Evolutionary conservation across 1,139 yeast species (phyloP).

Genomic region (Hansenula lynferdii): DNA sequence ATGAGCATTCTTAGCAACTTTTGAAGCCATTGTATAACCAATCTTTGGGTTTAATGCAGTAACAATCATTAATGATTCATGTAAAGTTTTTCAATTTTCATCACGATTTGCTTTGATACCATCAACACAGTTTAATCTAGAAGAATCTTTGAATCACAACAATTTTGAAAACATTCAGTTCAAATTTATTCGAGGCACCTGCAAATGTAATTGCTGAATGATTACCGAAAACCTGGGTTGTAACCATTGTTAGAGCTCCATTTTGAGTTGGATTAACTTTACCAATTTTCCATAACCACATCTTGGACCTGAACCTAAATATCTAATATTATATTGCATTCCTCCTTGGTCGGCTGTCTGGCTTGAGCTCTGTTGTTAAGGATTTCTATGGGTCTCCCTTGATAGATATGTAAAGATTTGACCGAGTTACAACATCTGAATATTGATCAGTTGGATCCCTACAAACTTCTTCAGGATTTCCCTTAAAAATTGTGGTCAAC

Average conservation of each 20-base stretch:
- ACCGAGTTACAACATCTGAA: too few species aligned
- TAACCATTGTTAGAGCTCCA: conserved; percentile 98
- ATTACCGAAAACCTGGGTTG: conserved; percentile 97
- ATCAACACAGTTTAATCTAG: conserved; percentile 91
- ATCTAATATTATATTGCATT: conserved; percentile 96
- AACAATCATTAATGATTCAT: conserved; percentile 95
- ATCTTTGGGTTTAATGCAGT: conserved; percentile 98
- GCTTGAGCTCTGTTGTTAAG: too few species aligned
- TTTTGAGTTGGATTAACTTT: conserved; percentile 99
- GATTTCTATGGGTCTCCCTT: too few species aligned
- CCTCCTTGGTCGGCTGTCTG: too few species aligned
- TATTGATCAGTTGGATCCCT: too few species aligned
- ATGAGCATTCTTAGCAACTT: conserved; percentile 98
- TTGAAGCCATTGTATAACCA: conserved; percentile 95
- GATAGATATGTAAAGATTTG: too few species aligned
- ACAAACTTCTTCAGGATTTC: too few species aligned
- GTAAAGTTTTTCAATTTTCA: conserved; percentile 80
- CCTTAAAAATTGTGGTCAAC: too few species aligned
- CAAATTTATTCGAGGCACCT: conserved; percentile 98
- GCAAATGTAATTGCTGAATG: conserved; percentile 92
- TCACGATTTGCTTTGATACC: conserved; percentile 89
- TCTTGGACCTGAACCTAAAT: conserved; percentile 98
- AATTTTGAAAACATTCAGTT: conserved; percentile 96
- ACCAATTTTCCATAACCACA: conserved; percentile 99
- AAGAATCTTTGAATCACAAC: conserved; percentile 90